These are phyloP conservation scores for Juglanconis juglandina DNA, from an alignment of 2,329 filamentous ascomycete genomes.

Conservation along the genomic window DNA sequence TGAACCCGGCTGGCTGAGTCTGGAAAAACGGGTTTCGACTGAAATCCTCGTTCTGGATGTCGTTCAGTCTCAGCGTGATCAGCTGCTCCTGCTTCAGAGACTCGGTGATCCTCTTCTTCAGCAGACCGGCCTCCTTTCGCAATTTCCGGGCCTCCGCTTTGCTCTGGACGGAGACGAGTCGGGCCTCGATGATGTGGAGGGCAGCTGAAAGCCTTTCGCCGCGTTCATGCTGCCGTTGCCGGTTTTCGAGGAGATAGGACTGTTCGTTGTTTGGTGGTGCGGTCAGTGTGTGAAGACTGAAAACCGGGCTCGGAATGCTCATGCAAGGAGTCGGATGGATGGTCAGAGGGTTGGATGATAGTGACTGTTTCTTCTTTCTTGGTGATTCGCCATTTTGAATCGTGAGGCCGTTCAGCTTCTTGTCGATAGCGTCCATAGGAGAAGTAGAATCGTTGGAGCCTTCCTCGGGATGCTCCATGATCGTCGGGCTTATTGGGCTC, in stretches of 20 bases:
- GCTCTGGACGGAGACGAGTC: slow-evolving; percentile 11
- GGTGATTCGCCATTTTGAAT: not conserved
- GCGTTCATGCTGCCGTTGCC: slow-evolving; percentile 38
- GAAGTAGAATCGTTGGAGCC: not conserved
- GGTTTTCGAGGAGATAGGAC: slow-evolving; percentile 40
- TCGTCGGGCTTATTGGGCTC: not conserved
- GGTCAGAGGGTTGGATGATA: not conserved
- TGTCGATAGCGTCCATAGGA: not conserved
- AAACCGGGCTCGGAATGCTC: slow-evolving; percentile 19
- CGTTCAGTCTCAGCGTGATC: slow-evolving; percentile 44
- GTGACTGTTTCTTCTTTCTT: not conserved
- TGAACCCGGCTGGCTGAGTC: slow-evolving; percentile 24
- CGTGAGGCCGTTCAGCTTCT: not conserved
- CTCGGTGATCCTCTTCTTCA: slow-evolving; percentile 42
- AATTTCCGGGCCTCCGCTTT: slow-evolving; percentile 21
- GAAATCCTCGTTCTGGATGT: slow-evolving; percentile 48
- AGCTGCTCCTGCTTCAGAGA: slow-evolving; percentile 44
- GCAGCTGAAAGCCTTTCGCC: slow-evolving; percentile 36
- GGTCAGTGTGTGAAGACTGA: slow-evolving; percentile 38
- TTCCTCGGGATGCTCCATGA: not conserved
- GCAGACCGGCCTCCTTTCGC: slow-evolving; percentile 39
- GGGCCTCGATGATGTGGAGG: slow-evolving; percentile 36
- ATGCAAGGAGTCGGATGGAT: not conserved
- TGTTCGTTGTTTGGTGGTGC: slow-evolving; percentile 45
- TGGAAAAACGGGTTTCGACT: slow-evolving; percentile 38